Evolutionary conservation across 257 asterid genomes (phyloP).

Genomic region (Petunia axillaris): DNA sequence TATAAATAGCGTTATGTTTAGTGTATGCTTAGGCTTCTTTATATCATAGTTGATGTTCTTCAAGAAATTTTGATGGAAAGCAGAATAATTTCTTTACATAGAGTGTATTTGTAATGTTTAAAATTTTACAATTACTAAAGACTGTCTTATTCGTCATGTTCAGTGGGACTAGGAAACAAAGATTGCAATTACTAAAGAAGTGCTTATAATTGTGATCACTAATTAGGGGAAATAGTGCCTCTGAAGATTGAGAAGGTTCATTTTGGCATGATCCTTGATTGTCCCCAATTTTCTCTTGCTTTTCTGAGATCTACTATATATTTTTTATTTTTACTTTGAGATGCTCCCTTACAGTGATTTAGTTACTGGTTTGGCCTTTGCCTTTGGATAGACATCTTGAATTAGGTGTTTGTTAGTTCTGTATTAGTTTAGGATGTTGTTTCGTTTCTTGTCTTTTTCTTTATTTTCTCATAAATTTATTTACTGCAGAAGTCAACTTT

Average conservation of each 20-base stretch:
- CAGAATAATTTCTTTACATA: neutral
- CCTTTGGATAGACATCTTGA: neutral
- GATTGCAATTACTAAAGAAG: neutral
- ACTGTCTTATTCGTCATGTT: neutral
- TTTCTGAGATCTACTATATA: neutral
- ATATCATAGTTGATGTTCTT: neutral
- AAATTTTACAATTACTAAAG: neutral
- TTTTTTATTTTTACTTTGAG: neutral
- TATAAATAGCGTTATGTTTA: neutral
- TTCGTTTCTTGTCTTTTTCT: neutral
- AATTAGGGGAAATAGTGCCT: neutral
- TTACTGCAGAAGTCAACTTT: conserved; percentile 9
- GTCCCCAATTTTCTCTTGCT: neutral
- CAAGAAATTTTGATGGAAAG: neutral
- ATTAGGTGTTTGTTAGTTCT: neutral
- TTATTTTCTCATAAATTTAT: neutral
- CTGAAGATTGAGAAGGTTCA: neutral
- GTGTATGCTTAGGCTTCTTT: neutral
- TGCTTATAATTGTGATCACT: neutral
- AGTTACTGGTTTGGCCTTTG: neutral
- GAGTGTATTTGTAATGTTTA: neutral
- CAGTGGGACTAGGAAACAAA: neutral
- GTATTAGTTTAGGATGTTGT: conserved; percentile 2
- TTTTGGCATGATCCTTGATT: neutral
- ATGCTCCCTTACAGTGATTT: neutral